phyloP scores from a whole-genome alignment of 352 stramenopile genomes.

The Blastocystis sp. region DNA sequence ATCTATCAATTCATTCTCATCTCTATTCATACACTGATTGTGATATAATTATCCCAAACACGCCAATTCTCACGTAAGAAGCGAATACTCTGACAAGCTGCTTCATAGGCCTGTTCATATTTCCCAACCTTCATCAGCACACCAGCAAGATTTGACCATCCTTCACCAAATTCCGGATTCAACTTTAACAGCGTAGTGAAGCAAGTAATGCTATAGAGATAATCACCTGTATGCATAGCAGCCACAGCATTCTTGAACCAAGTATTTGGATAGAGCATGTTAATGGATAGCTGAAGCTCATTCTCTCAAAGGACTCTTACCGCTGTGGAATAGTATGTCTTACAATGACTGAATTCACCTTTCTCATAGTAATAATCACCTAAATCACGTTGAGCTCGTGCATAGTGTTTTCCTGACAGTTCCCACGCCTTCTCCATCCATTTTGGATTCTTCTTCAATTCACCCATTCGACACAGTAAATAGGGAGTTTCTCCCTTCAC shows the following conservation, averaged over 20 bases:
- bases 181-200: conserved; percentile 49
- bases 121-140: conserved; percentile 63
- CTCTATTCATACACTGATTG: conserved; percentile 32
- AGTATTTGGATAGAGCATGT: conserved; percentile 63
- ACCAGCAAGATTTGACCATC: conserved; percentile 67
- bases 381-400: conserved; percentile 58
- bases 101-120: conserved; percentile 64
- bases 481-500: conserved; percentile 54
- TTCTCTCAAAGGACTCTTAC: neutral
- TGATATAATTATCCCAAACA: conserved; percentile 69
- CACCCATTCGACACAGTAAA: conserved; percentile 63
- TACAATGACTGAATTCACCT: conserved; percentile 37
- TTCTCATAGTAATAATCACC: conserved; percentile 66
- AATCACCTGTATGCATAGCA: conserved; percentile 62
- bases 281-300: conserved; percentile 3
- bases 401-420: conserved; percentile 61
- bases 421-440: conserved; percentile 65
- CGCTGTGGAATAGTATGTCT: conserved; percentile 40
- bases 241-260: conserved; percentile 65
- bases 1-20: conserved; percentile 3
- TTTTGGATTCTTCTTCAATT: conserved; percentile 65
- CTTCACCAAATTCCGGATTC: conserved; percentile 63
- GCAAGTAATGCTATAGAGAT: conserved; percentile 44
- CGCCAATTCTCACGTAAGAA: conserved; percentile 68
- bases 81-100: conserved; percentile 51